A percentile compares a stretch with the other conserved stretches of the same genome.
Conservation (phyloP, 208 protist genomes). For the Naegleria fowleri region DNA sequence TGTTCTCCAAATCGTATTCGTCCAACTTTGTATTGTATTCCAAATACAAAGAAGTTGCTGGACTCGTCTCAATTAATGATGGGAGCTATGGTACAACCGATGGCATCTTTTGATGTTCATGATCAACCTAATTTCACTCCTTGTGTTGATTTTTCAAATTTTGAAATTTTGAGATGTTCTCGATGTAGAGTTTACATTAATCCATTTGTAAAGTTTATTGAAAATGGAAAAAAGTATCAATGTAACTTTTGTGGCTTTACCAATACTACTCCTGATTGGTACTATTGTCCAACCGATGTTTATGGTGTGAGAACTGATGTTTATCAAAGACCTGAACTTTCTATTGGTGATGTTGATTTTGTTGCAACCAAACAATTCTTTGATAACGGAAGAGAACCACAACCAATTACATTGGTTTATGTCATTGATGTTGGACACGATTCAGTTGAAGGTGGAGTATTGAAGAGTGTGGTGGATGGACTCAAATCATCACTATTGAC, state of each 20-base stretch:
- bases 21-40: not conserved
- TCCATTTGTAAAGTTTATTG: conserved; percentile 12
- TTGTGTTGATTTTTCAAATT: not conserved
- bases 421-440: not conserved
- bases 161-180: not conserved
- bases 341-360: not conserved
- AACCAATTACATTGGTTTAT: not conserved
- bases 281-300: not conserved
- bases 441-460: not conserved
- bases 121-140: conserved; percentile 2
- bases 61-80: not conserved
- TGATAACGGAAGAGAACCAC: not conserved
- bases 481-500: not conserved
- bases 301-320: conserved; percentile 11
- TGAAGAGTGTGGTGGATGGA: not conserved
- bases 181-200: not conserved
- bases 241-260: conserved; percentile 21
- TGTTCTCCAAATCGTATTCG: not conserved
- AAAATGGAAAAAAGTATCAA: not conserved
- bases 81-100: not conserved
- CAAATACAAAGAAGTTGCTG: not conserved
- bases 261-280: conserved; percentile 1
- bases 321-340: not conserved
- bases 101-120: not conserved
- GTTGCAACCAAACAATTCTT: not conserved